Base-by-base conservation (phyloP, 2,329 filamentous ascomycete species). In the Penicillium sp. region DNA sequence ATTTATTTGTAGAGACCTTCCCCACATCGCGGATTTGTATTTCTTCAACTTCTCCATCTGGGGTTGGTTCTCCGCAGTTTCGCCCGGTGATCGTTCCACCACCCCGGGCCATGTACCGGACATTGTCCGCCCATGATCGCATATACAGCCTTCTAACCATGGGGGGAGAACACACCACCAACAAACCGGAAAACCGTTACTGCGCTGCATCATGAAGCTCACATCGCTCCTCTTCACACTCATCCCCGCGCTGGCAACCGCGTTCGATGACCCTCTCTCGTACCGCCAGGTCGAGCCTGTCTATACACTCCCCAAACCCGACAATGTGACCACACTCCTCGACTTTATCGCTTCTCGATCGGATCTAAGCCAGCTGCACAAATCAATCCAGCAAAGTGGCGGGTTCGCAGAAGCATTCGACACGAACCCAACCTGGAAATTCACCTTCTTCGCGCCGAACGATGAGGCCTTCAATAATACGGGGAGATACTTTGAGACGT, bases 371-470 rank as follows among this genome's bases (percentile, higher is more conserved):
- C 9, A 19, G 3, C 17, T 62, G 1, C 13, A 30, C 11, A n/a
- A 54, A 17, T 30, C 29, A 2, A 7, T 58, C 17, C n/a, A 35
- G 3, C n/a, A 41, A 19, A 44, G 57, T 7, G 62, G 50, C 15
- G 74, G 73, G 5, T 76, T 76, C 52, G 9, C 48, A 7, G 56
- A 71, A 46, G 73, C 72, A 6, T 75, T 76, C 53, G 60, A 69
- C 51, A 74, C 71, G 2, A 53, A 57, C 8, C 63, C 70, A 1
- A 66, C 61, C 1, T 75, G 69, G 69, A 66, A 69, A 19, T 76
- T 69, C 49, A 75, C 70, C 26, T 74, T 75, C 59, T 75, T 75
- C 50, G 73, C 71, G 2, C 71, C 71, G 3, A 72, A 69, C 2
- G 68, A 75, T 41, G 64, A 66, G 3, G 73, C 73, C 9, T 75